These are phyloP conservation scores for Talaromyces funiculosus DNA, from an alignment of 2,329 filamentous ascomycete genomes.

Conservation along the genomic window DNA sequence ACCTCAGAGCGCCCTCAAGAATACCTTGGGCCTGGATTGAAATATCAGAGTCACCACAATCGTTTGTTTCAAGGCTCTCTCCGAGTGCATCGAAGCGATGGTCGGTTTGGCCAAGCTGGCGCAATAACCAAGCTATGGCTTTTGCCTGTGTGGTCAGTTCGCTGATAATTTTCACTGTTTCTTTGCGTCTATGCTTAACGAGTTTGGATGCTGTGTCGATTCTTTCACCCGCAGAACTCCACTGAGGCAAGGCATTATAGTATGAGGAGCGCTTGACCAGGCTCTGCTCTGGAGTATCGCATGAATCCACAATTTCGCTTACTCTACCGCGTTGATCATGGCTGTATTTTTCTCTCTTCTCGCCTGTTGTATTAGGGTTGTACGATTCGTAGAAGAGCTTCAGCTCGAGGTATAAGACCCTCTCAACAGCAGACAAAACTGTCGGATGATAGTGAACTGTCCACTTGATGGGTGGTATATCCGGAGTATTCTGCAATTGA, in stretches of 20 bases:
- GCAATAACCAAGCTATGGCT: conserved; percentile 27
- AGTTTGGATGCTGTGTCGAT: conserved; percentile 30
- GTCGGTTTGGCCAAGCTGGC: conserved; percentile 18
- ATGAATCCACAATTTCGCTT: conserved; percentile 43
- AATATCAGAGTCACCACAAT: conserved; percentile 26
- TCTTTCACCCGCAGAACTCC: conserved; percentile 24
- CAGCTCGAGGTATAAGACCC: conserved; percentile 51
- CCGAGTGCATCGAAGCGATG: conserved; percentile 26
- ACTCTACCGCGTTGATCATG: conserved; percentile 35
- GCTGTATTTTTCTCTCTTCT: conserved; percentile 20
- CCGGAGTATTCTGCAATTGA: conserved; percentile 33
- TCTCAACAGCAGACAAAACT: conserved; percentile 44
- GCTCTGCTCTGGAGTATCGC: conserved; percentile 47
- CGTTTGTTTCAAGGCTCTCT: conserved; percentile 22
- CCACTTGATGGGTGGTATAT: conserved; percentile 42
- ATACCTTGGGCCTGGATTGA: conserved; percentile 20
- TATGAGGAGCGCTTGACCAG: conserved; percentile 46
- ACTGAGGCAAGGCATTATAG: conserved; percentile 27
- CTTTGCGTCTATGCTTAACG: conserved; percentile 20
- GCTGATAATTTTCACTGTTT: conserved; percentile 20
- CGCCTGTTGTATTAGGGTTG: conserved; percentile 39
- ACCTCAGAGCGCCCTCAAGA: conserved; percentile 18
- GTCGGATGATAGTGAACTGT: conserved; percentile 42
- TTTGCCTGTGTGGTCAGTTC: conserved; percentile 23
- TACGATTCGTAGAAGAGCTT: conserved; percentile 49